A percentile compares a stretch with the other conserved stretches of the same genome.
Evolutionary conservation across 2,329 filamentous ascomycete genomes (phyloP).

Genomic region (Diaporthe sp.): DNA sequence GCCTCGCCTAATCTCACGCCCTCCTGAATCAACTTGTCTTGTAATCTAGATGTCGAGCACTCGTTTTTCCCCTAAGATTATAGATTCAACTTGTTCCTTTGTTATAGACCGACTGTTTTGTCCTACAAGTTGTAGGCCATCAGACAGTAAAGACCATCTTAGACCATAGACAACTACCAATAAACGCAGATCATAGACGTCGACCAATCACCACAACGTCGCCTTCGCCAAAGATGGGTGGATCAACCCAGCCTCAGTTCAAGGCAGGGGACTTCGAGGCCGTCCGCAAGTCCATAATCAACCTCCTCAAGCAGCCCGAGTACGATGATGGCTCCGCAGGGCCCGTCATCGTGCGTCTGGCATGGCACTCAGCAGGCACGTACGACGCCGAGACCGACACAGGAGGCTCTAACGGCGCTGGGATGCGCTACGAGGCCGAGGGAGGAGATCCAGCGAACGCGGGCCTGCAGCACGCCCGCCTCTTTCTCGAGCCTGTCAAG

Average conservation of each 20-base stretch:
- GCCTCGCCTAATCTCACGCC: constrained; percentile 13
- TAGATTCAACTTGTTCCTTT: neutral
- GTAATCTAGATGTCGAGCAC: neutral
- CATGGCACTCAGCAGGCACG: constrained; percentile 74
- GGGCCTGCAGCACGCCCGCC: constrained; percentile 70
- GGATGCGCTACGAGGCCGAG: constrained; percentile 73
- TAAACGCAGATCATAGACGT: neutral
- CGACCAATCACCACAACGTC: neutral
- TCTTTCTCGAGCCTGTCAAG: constrained; percentile 73
- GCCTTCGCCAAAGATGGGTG: constrained; percentile 17
- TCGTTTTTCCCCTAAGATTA: neutral
- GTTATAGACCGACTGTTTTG: neutral
- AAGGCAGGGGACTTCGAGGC: constrained; percentile 68
- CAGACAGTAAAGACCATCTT: neutral
- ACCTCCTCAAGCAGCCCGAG: constrained; percentile 66
- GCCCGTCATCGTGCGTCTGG: constrained; percentile 71
- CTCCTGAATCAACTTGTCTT: neutral
- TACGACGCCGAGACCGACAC: constrained; percentile 69
- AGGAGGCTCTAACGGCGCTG: constrained; percentile 72
- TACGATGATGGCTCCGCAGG: constrained; percentile 75
- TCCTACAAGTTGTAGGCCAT: neutral
- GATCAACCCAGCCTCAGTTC: neutral
- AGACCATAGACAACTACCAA: neutral
- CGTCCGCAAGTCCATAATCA: constrained; percentile 64
- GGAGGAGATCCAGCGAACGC: constrained; percentile 74